phyloP scores from a whole-genome alignment of 1,284 basidiomycete genomes.

The Coniophora puteana region DNA sequence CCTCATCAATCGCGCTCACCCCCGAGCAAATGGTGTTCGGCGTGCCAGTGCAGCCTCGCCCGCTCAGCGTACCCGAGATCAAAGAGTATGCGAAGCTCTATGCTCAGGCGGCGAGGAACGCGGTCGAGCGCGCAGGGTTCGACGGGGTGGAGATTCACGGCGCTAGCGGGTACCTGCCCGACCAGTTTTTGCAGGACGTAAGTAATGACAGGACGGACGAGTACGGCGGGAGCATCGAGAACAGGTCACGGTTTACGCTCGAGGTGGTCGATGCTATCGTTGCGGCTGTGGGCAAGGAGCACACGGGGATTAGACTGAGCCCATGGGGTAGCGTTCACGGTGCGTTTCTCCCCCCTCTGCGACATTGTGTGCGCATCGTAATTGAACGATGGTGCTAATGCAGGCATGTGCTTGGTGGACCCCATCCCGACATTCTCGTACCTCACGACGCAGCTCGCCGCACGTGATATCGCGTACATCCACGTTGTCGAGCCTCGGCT shows the following conservation, averaged over 20 bases:
- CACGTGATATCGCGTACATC: constrained; percentile 45
- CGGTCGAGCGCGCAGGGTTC: constrained; percentile 40
- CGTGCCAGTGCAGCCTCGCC: constrained; percentile 7
- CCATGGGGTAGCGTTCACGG: constrained; percentile 47
- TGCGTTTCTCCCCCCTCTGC: constrained; percentile 6
- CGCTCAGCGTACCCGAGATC: constrained; percentile 36
- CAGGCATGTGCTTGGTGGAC: constrained; percentile 2
- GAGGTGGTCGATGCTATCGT: constrained; percentile 40
- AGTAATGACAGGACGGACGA: constrained; percentile 49
- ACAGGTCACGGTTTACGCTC: constrained; percentile 45
- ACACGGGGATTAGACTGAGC: constrained; percentile 48
- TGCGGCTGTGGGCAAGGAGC: constrained; percentile 32
- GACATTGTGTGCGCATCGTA: neutral
- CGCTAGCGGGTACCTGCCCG: constrained; percentile 38
- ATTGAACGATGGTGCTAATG: constrained; percentile 14
- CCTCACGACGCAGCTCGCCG: constrained; percentile 28
- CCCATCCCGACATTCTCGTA: constrained; percentile 38
- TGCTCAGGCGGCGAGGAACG: constrained; percentile 37
- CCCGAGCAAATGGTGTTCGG: too few relatives aligned
- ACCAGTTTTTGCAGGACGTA: constrained; percentile 40
- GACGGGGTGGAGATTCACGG: constrained; percentile 42
- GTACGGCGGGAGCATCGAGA: constrained; percentile 53
- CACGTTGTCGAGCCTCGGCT: constrained; percentile 49
- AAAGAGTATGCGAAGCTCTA: constrained; percentile 37
- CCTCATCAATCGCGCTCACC: constrained; percentile 39